Conservation (phyloP, 1,284 basidiomycete species). For the Dichomitus squalens region DNA sequence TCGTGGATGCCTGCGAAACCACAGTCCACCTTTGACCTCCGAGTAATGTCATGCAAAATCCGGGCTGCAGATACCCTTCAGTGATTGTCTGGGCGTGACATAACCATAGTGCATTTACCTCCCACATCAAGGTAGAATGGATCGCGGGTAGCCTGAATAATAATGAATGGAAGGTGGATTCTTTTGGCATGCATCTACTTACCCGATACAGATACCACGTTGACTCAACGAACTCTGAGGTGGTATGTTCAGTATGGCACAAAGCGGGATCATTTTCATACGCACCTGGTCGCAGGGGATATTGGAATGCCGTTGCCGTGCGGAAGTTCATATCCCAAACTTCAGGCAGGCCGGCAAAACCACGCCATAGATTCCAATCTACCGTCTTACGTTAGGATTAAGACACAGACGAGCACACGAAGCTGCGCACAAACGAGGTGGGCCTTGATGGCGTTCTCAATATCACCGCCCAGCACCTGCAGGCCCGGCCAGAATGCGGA, state of each 20-base stretch:
- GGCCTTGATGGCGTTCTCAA: constrained; percentile 85
- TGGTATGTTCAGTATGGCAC: not conserved
- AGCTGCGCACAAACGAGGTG: constrained; percentile 74
- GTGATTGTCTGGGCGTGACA: too few relatives aligned
- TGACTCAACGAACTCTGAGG: constrained; percentile 84
- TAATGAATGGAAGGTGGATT: constrained; percentile 9
- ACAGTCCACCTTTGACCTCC: constrained; percentile 79
- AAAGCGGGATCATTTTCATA: not conserved
- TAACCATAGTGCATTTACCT: constrained; percentile 19
- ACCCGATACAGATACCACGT: constrained; percentile 94
- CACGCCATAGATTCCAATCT: constrained; percentile 92
- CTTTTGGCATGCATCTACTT: constrained; percentile 29
- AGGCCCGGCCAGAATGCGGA: constrained; percentile 89
- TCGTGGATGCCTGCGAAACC: constrained; percentile 84
- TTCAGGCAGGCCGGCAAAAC: constrained; percentile 85
- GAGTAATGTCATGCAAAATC: constrained; percentile 74
- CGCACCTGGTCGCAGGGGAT: constrained; percentile 79
- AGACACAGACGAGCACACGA: not conserved
- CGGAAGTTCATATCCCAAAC: constrained; percentile 82
- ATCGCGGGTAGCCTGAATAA: constrained; percentile 80
- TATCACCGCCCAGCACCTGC: constrained; percentile 87
- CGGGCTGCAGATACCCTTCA: constrained; percentile 51
- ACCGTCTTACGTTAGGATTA: not conserved
- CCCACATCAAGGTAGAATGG: constrained; percentile 91
- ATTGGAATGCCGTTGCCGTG: constrained; percentile 77